Evolutionary conservation across 2,329 filamentous ascomycete genomes (phyloP), one percentile per base, ranked within the genome.

Genomic region (Fusarium keratoplasticum): DNA sequence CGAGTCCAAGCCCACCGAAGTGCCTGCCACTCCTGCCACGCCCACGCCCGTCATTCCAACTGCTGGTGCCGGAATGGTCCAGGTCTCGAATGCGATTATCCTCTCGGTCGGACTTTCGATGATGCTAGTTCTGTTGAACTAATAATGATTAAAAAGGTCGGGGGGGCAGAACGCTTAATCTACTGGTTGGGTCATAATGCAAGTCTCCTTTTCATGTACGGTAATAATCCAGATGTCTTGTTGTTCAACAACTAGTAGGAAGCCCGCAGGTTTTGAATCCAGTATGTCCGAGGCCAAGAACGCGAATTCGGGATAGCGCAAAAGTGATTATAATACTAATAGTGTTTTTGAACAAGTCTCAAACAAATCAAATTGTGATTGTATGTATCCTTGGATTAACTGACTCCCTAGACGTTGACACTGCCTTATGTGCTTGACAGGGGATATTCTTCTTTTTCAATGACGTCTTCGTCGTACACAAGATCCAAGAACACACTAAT

Each of bases 21-120:
- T 36, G 14, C 27, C 67, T 10, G 70, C 61, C 20, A 13, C 54
- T 25, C 52, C 35, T 5, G 27, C 36, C 11, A 70, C 69, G 6
- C 69, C 69, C 9, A 47, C 52, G 13, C 16, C 52, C 13, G 62
- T 36, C n/a, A 52, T 67, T 31, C 62, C 69, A 14, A 71, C 69
- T 50, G 69, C 67, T 25, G 69, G 69, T 9, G 69, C 67, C 16
- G 63, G 63, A 44, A 42, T 40, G 22, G 20, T 44, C 6, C 42
- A 47, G 20, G 18, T 64, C 7, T 35, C 38, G 13, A 20, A n/a
- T 16, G 20, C 20, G 1, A 36, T 36, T 16, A 2, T 57, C 18
- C 33, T 59, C 16, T 61, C 68, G 10, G 13, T 67, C 2, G 69
- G 63, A 14, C 31, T 71, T 13, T 55, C 44, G 0, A 54, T 66